Evolutionary conservation across 768 basidiomycete genomes (phyloP).

Genomic region (Termitomyces sp.): DNA sequence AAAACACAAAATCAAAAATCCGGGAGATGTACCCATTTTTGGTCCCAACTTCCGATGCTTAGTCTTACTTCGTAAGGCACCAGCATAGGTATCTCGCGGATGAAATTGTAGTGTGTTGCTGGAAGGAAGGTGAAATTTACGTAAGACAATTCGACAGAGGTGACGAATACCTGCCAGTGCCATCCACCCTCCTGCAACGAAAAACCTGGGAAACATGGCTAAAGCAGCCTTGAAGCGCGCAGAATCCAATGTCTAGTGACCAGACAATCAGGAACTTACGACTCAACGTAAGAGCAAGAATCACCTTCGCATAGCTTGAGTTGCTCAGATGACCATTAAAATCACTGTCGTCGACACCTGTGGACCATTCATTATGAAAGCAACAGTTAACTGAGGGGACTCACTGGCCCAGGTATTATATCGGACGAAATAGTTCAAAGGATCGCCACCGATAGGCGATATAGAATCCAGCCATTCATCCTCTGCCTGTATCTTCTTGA

Average conservation of each 20-base stretch:
- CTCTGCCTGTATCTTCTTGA: slow-evolving; percentile 25
- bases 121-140: background rate
- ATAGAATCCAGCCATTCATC: slow-evolving; percentile 41
- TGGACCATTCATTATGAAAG: background rate
- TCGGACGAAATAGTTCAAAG: slow-evolving; percentile 37
- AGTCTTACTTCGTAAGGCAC: slow-evolving; percentile 55
- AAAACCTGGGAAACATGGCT: slow-evolving; percentile 49
- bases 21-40: slow-evolving; percentile 54
- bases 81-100: slow-evolving; percentile 66
- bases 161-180: slow-evolving; percentile 44
- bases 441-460: slow-evolving; percentile 50
- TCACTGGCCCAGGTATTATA: slow-evolving; percentile 53
- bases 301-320: slow-evolving; percentile 72
- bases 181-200: slow-evolving; percentile 55
- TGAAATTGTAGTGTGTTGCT: slow-evolving; percentile 66
- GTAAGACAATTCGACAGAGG: slow-evolving; percentile 18
- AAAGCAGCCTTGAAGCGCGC: slow-evolving; percentile 45
- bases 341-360: slow-evolving; percentile 69
- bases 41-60: slow-evolving; percentile 58
- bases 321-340: slow-evolving; percentile 75
- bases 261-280: background rate
- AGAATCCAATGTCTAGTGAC: slow-evolving; percentile 33
- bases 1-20: background rate
- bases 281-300: slow-evolving; percentile 2
- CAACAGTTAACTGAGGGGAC: slow-evolving; percentile 18